Conservation (phyloP, 208 protist species). For the Leptomonas seymouri region DNA sequence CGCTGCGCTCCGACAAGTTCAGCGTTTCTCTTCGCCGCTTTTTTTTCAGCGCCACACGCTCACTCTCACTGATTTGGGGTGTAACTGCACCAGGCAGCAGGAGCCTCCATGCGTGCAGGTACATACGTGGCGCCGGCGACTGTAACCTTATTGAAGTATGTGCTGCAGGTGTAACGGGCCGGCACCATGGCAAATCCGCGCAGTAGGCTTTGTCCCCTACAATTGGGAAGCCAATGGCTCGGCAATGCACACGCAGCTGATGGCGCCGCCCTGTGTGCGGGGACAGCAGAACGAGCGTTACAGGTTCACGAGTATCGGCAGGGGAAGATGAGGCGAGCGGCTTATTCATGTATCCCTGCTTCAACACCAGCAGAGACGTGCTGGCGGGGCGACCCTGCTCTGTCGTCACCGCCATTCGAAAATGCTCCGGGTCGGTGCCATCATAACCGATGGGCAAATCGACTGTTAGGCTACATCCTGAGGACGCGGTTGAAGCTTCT, state of each 20-base stretch:
- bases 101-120: constrained; percentile 77
- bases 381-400: constrained; percentile 18
- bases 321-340: not conserved
- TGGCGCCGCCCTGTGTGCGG: constrained; percentile 84
- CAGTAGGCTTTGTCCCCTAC: constrained; percentile 82
- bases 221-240: constrained; percentile 81
- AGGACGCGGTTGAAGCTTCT: not conserved
- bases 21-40: constrained; percentile 57
- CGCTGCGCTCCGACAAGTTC: constrained; percentile 30
- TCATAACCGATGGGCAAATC: constrained; percentile 64
- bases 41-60: constrained; percentile 58
- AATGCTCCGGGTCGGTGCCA: constrained; percentile 33
- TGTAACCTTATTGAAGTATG: not conserved
- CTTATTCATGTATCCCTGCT: constrained; percentile 13
- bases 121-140: constrained; percentile 60
- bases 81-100: constrained; percentile 43
- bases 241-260: constrained; percentile 89
- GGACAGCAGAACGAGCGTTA: constrained; percentile 60
- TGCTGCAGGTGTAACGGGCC: not conserved
- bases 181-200: constrained; percentile 17
- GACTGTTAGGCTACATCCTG: constrained; percentile 11
- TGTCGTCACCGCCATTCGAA: constrained; percentile 64
- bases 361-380: constrained; percentile 24
- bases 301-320: constrained; percentile 21
- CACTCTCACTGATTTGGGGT: constrained; percentile 20